Base-by-base conservation (phyloP, 2,329 filamentous ascomycete genomes). In the Neonectria faginata region DNA sequence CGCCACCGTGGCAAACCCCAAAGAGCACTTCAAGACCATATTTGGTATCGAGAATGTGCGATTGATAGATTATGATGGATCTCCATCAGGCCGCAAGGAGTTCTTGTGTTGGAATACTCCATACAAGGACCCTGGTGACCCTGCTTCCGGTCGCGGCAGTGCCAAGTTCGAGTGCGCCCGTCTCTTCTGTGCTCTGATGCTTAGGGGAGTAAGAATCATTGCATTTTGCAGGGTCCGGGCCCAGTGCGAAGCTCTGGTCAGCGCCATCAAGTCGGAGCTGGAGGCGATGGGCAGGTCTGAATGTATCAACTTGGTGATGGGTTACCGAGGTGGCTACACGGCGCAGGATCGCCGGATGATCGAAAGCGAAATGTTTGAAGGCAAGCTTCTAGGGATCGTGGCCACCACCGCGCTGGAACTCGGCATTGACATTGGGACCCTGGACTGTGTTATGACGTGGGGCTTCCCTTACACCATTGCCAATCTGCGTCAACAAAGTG, bases 41-140 rank as follows among this genome's bases (percentile, higher is more conserved):
- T 97, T 98, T 70, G 95, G 95, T 0, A 86, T 97, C 7, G 87
- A 94, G 0, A 84, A 94, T 67, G 92, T 97, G 14, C 88, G 86
- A 62, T 79, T 98, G 48, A 91, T 95, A 1, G 94, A 97, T 74
- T 94, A 92, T 73, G 96, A 99, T 75, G 96, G 96, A 1, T 97
- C 94, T 0, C 96, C 96, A 0, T 93, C 93, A 6, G 80, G 95
- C 0, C 86, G 93, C 22, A 98, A 98, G 76, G 95, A 98, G 74
- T 98, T 98, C 62, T 76, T 99, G 7, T 98, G 94, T 78, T 99
- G 96, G 96, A 98, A 99, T 73, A 97, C 95, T 0, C 96, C 96
- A 0, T 97, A 89, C 78, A 97, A 94, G 76, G 95, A 97, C 70
- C 93, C 95, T 0, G 87, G 85, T 1, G 95, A 98, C 78, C 92